phyloP scores from a whole-genome alignment of 208 protist species.

The Angomonas ambiguus region DNA sequence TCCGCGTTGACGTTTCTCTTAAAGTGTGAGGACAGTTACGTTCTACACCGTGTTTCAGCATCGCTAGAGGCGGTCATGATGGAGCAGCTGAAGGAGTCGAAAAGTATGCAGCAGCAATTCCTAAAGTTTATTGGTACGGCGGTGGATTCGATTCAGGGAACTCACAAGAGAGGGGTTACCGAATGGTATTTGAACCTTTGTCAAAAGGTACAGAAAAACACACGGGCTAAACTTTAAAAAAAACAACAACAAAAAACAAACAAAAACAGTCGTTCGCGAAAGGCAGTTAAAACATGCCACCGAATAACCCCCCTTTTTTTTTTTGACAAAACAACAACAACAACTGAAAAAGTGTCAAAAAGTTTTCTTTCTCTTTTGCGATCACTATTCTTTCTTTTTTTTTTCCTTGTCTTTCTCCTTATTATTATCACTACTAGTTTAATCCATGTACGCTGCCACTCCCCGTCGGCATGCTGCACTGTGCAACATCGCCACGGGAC shows the following conservation, averaged over 20 bases:
- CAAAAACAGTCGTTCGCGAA: background rate
- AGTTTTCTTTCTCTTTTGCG: too few species aligned
- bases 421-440: background rate
- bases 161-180: constrained; percentile 60
- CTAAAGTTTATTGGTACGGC: constrained; percentile 59
- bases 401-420: background rate
- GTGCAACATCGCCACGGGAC: constrained; percentile 52
- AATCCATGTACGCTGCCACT: background rate
- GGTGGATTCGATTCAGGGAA: constrained; percentile 51
- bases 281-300: too few species aligned
- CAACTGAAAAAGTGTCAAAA: background rate
- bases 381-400: background rate
- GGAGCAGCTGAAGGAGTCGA: constrained; percentile 60
- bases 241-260: background rate
- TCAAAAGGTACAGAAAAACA: constrained; percentile 32
- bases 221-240: constrained; percentile 33
- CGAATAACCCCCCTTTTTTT: too few species aligned
- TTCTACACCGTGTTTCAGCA: constrained; percentile 76
- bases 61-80: constrained; percentile 75
- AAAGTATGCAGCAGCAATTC: constrained; percentile 43
- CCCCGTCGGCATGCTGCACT: constrained; percentile 16
- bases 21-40: constrained; percentile 50
- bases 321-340: background rate
- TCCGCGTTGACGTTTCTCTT: constrained; percentile 71
- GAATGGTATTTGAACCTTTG: constrained; percentile 73